A percentile compares a stretch with the other conserved stretches of the same genome.
Conservation (phyloP, 1,139 yeast genomes). For the Nakaseomyces bracarensis region DNA sequence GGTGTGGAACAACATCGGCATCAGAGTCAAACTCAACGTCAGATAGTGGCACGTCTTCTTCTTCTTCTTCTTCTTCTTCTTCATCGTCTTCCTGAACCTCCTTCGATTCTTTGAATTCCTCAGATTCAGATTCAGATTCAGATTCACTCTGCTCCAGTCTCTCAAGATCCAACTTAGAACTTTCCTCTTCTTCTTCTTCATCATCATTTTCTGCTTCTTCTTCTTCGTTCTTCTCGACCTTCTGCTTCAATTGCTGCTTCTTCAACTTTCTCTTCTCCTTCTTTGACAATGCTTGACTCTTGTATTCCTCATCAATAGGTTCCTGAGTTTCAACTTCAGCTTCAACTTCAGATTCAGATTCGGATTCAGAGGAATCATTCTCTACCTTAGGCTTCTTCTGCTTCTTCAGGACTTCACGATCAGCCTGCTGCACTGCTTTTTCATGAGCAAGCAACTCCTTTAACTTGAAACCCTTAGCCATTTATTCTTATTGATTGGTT, state of each 20-base stretch:
- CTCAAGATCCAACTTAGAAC: slow-evolving; percentile 39
- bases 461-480: slow-evolving; percentile 35
- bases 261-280: slow-evolving; percentile 58
- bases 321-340: slow-evolving; percentile 16
- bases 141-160: slow-evolving; percentile 49
- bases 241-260: slow-evolving; percentile 37
- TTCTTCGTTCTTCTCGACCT: slow-evolving; percentile 7
- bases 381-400: slow-evolving; percentile 17
- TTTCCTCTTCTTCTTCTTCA: slow-evolving; percentile 28
- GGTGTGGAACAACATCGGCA: slow-evolving; percentile 83
- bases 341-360: slow-evolving; percentile 16
- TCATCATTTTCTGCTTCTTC: slow-evolving; percentile 22
- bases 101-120: slow-evolving; percentile 29
- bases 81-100: slow-evolving; percentile 32
- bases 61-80: slow-evolving; percentile 41
- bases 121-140: slow-evolving; percentile 38
- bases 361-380: slow-evolving; percentile 11
- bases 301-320: slow-evolving; percentile 38
- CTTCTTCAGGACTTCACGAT: slow-evolving; percentile 18
- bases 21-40: slow-evolving; percentile 79
- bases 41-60: slow-evolving; percentile 64
- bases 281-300: slow-evolving; percentile 45
- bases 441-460: slow-evolving; percentile 31
- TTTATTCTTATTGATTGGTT: slow-evolving; percentile 13
- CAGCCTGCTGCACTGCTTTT: slow-evolving; percentile 13